These are phyloP conservation scores for Gossypium herbaceum DNA, from an alignment of 345 rosid genomes.

Conservation along the genomic window DNA sequence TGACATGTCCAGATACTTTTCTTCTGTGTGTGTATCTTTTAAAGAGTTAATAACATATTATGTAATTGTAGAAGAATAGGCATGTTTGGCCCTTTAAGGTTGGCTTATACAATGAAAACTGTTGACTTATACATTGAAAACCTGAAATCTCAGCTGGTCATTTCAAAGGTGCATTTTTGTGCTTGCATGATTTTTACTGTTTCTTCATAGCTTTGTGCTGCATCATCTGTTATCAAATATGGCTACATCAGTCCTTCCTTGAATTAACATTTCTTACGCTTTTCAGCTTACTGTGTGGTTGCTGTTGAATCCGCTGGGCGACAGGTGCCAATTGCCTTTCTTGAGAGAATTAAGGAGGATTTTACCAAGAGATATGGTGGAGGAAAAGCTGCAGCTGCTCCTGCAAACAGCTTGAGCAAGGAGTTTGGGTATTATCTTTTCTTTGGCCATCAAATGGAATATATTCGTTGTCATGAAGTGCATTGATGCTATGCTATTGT, in stretches of 20 bases:
- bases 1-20: too few species aligned
- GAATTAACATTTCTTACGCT: not conserved
- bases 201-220: not conserved
- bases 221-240: not conserved
- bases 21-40: not conserved
- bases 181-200: not conserved
- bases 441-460: not conserved
- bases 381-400: constrained; percentile 45
- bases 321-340: constrained; percentile 45
- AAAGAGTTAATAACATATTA: not conserved
- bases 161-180: not conserved
- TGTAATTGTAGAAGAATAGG: not conserved
- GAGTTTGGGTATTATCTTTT: constrained; percentile 29
- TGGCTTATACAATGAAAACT: not conserved
- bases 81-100: not conserved
- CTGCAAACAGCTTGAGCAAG: constrained; percentile 36
- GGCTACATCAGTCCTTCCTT: not conserved
- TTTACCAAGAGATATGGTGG: constrained; percentile 38
- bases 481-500: not conserved
- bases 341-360: constrained; percentile 46
- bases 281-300: constrained; percentile 48
- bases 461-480: not conserved
- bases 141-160: not conserved
- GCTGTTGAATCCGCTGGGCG: constrained; percentile 45
- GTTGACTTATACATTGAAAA: not conserved